Conservation (phyloP, 768 basidiomycete genomes). For the Lactarius evosmus region DNA sequence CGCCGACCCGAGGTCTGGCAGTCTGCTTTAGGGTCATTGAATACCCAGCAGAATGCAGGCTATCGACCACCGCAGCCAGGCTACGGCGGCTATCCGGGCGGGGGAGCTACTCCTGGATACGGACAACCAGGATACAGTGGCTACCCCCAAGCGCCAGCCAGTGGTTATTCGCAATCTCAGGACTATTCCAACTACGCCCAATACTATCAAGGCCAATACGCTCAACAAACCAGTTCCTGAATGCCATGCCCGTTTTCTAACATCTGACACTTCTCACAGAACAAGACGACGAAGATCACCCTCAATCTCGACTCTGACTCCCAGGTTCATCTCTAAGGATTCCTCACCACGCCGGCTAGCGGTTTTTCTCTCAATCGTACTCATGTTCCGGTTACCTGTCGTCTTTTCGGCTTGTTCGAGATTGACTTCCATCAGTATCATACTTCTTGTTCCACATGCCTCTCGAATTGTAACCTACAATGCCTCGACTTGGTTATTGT, state of each 20-base stretch:
- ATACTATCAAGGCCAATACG: conserved; percentile 87
- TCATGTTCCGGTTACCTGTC: conserved; percentile 26
- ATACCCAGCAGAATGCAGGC: conserved; percentile 37
- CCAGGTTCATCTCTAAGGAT: conserved; percentile 27
- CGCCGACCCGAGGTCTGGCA: conserved; percentile 88
- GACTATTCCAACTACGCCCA: conserved; percentile 83
- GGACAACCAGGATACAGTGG: conserved; percentile 27
- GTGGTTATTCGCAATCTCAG: conserved; percentile 44
- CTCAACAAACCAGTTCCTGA: conserved; percentile 62
- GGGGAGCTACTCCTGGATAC: conserved; percentile 25
- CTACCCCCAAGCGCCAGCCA: conserved; percentile 13
- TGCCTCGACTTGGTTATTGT: conserved; percentile 28
- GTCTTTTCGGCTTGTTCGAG: conserved; percentile 21
- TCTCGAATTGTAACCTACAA: conserved; percentile 29
- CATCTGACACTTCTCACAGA: conserved; percentile 29
- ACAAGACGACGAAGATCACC: conserved; percentile 27
- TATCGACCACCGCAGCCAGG: conserved; percentile 72
- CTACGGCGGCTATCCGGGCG: conserved; percentile 40
- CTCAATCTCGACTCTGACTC: conserved; percentile 26
- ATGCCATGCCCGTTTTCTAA: conserved; percentile 38
- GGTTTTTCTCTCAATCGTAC: conserved; percentile 25
- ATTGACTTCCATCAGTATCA: conserved; percentile 28
- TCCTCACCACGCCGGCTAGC: conserved; percentile 24
- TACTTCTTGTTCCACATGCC: conserved; percentile 25
- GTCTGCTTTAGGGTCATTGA: conserved; percentile 42